Evolutionary conservation across 805 yeast species (phyloP).

Genomic region (Spathaspora passalidarum): DNA sequence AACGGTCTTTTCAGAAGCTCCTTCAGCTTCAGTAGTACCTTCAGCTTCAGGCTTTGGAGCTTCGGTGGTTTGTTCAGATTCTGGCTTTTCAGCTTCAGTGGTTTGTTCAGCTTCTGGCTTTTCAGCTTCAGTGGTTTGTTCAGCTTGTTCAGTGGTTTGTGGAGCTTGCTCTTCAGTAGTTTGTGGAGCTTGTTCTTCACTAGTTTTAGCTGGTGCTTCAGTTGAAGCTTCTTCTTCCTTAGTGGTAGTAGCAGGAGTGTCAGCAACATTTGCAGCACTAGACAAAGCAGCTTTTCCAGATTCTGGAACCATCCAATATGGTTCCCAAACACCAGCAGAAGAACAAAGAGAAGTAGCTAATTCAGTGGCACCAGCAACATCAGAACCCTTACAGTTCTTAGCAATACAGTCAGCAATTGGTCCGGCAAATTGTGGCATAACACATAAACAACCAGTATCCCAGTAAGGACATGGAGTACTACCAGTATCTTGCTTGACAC

Average conservation of each 20-base stretch:
- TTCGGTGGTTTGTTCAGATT: not conserved
- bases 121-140: slow-evolving; percentile 1
- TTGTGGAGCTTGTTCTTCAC: no score
- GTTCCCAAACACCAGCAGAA: slow-evolving; percentile 30
- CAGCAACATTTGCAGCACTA: slow-evolving; percentile 23
- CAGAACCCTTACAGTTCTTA: slow-evolving; percentile 31
- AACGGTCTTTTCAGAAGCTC: not conserved
- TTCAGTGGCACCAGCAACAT: slow-evolving; percentile 31
- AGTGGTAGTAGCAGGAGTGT: slow-evolving; percentile 7
- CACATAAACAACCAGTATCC: slow-evolving; percentile 49
- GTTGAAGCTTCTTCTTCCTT: not conserved
- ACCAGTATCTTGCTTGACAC: slow-evolving; percentile 31
- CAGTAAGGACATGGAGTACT: slow-evolving; percentile 49
- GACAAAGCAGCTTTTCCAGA: slow-evolving; percentile 19
- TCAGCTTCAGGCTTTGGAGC: slow-evolving; percentile 3
- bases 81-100: slow-evolving; percentile 1
- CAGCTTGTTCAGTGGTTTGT: slow-evolving; percentile 5
- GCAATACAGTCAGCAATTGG: slow-evolving; percentile 41
- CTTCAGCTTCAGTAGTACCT: slow-evolving; percentile 1
- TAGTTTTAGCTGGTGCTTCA: slow-evolving; percentile 10
- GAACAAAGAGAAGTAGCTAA: slow-evolving; percentile 37
- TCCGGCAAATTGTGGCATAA: slow-evolving; percentile 44
- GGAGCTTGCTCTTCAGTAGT: no score
- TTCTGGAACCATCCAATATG: slow-evolving; percentile 29
- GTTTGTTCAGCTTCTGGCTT: not conserved